Base-by-base conservation (phyloP, 306 rosid species). In the Sphenostylis stenocarpa region DNA sequence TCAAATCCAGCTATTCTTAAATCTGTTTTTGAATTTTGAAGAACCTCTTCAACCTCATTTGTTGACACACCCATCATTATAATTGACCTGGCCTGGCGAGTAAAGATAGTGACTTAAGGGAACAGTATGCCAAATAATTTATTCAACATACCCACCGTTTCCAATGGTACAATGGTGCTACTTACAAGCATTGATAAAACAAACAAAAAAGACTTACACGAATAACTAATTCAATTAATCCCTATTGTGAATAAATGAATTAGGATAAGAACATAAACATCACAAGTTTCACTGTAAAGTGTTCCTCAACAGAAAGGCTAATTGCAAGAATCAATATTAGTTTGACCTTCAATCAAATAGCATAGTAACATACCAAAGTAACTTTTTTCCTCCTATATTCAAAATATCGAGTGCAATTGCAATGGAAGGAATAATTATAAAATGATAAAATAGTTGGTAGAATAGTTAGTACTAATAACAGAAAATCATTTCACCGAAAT, bases 1-100 rank as follows among this genome's bases (percentile, higher is more conserved):
- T 89, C 91, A 77, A 95, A 95, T 86, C 97, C 97, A 83, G 87
- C 91, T 85, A 95, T 88, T 84, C 97, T 92, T 70, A 85, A 83
- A 83, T 95, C 87, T 44, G 63, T 79, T 72, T 88, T 87, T 31
- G 91, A 90, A 77, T 75, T 84, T 78, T 89, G 77, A 72, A 92
- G 84, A 87, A 92, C 90, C 79, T 90, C 90, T n/a, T 92, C 92
- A 51, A 95, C 87, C 85, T 95, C 97, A 70, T 80, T 84, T 70
- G 85, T 79, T 41, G 86, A 78, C 56, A 86, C 97, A 52, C 99
- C 99, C 99, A 92, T 90, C 99, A 95, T 92, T 82, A 90, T 82
- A 75, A 95, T 88, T 70, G 94, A 77, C 85, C 84, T 89, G 6
- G 82, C 92, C 99, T 95, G 83, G 74, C 72, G 55, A 76, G 48